Evolutionary conservation across 1,284 basidiomycete species (phyloP).

Genomic region (Hemileia vastatrix): DNA sequence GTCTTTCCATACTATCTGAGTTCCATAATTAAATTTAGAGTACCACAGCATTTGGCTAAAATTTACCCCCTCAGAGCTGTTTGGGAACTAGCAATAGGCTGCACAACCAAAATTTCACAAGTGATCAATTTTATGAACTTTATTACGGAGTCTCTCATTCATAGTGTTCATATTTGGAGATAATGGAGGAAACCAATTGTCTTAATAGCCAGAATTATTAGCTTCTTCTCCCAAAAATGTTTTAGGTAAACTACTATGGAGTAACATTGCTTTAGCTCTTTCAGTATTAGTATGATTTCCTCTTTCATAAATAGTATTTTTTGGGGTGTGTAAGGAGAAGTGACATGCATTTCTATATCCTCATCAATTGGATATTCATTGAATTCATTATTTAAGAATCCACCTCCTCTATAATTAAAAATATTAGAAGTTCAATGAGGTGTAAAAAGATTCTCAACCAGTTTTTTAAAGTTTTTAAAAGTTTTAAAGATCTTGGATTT

Average conservation of each 20-base stretch:
- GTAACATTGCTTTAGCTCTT: slow-evolving; percentile 34
- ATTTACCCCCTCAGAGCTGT: neutral
- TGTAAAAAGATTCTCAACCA: slow-evolving; percentile 30
- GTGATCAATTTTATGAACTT: neutral
- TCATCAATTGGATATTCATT: slow-evolving; percentile 29
- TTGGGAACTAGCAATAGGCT: neutral
- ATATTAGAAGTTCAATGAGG: too few species aligned
- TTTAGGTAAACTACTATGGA: slow-evolving; percentile 33
- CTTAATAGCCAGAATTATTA: slow-evolving; percentile 39
- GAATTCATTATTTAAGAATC: slow-evolving; percentile 37
- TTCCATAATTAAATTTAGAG: too few species aligned
- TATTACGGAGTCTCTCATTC: neutral
- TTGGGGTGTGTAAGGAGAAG: slow-evolving; percentile 45
- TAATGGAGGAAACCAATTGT: slow-evolving; percentile 37
- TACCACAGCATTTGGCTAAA: neutral
- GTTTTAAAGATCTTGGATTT: too few species aligned
- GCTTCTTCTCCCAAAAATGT: slow-evolving; percentile 44
- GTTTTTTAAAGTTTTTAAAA: slow-evolving; percentile 42
- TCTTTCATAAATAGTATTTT: slow-evolving; percentile 43
- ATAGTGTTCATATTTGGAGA: neutral
- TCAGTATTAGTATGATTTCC: slow-evolving; percentile 37
- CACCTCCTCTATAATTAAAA: slow-evolving; percentile 42
- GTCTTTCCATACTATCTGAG: too few species aligned
- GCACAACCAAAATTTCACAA: neutral
- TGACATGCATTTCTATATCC: slow-evolving; percentile 42